Evolutionary conservation across 345 rosid species (phyloP), one percentile per base, ranked within the genome.

Genomic region (Leavenworthia alabamica): DNA sequence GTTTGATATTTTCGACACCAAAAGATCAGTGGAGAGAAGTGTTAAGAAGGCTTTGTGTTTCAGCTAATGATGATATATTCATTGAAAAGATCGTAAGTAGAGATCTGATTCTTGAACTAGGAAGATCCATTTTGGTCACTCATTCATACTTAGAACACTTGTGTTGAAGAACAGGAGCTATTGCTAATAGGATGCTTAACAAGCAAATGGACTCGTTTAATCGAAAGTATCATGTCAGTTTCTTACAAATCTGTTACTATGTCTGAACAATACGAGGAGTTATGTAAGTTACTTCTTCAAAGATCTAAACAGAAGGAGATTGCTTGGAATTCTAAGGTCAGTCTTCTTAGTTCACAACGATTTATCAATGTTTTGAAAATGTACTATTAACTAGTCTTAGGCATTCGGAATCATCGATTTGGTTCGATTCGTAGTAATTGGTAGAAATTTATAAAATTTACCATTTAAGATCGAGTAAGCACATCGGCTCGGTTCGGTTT

Each of bases 1-100:
- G 69, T 67, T 76, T 90, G 75, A 77, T 85, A 58, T 82, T 85
- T 80, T 80, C 97, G 68, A 80, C 80, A 55, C 81, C 89, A 4
- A 79, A 68, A 56, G 41, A 31, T 37, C 83, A 82, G 60, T 86
- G 97, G 97, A 4, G 8, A 44, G 86, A 75, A 64, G 74, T 83
- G 43, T 71, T 90, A 60, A 78, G 72, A 51, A 66, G 74, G 56
- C 48, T 88, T 62, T 67, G 62, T 26, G 33, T 56, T 54, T 77
- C 80, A 26, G 64, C 47, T 41, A 60, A 41, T 23, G 72, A 75
- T 54, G 75, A 60, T 54, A 52, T 78, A 50, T 68, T 74, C 46
- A 24, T 27, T 13, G 81, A 84, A 73, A 75, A 75, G 58, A 70
- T 86, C 10, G 94, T 85, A 79, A 72, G 91, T 75, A 47, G 8